Conservation (phyloP, 2,329 filamentous ascomycete genomes). For the Keithomyces neogunnii region DNA sequence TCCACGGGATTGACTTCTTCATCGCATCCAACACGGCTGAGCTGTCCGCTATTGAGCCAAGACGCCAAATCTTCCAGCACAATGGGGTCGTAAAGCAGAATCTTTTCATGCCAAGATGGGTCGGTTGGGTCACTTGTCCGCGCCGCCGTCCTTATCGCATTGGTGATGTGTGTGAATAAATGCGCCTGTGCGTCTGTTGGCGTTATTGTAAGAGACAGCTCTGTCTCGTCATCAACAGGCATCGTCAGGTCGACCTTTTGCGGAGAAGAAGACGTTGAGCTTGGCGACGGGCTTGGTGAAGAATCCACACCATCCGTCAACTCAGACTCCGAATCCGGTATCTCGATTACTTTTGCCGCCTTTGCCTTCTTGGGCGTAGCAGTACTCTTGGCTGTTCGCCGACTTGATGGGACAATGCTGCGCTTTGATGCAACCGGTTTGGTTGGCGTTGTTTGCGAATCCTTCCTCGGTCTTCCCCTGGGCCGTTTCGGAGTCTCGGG, state of each 20-base stretch:
- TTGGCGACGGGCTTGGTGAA: conserved; percentile 26
- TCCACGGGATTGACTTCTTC: conserved; percentile 53
- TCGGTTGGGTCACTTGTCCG: conserved; percentile 37
- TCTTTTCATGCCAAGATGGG: conserved; percentile 83
- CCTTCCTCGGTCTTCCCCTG: conserved; percentile 35
- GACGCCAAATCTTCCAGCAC: conserved; percentile 74
- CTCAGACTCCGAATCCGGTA: conserved; percentile 43
- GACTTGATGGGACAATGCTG: background rate
- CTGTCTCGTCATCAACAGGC: conserved; percentile 35
- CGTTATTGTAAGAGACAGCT: conserved; percentile 30
- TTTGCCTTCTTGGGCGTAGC: conserved; percentile 9
- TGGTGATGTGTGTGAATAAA: conserved; percentile 45
- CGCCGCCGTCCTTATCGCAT: conserved; percentile 43
- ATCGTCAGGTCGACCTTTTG: conserved; percentile 32
- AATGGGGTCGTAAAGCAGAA: conserved; percentile 87
- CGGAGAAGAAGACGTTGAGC: conserved; percentile 35
- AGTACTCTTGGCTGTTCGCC: background rate
- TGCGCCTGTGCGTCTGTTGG: conserved; percentile 33
- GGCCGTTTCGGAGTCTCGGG: conserved; percentile 25
- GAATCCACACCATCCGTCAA: conserved; percentile 16
- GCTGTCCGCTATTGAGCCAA: conserved; percentile 70
- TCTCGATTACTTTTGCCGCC: conserved; percentile 29
- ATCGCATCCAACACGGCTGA: conserved; percentile 56
- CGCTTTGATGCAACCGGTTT: conserved; percentile 4
- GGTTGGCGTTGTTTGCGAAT: conserved; percentile 7